Conservation (phyloP, 2,329 filamentous ascomycete genomes). For the Fusarium metavorans region DNA sequence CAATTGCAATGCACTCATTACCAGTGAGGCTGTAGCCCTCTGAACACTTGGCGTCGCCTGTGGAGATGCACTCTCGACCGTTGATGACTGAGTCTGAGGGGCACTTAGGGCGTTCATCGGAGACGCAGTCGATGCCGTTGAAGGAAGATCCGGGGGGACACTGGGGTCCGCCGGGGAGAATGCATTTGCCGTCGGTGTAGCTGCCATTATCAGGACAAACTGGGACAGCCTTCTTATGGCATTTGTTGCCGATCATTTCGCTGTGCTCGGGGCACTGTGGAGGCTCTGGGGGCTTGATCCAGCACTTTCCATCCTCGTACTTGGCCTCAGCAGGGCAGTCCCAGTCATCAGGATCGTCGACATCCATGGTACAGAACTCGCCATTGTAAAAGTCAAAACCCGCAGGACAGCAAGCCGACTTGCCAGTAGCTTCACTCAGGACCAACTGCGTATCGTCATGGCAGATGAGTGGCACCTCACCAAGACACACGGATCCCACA, state of each 20-base stretch:
- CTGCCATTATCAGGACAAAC: not conserved
- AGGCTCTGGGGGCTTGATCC: not conserved
- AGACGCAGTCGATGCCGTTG: not conserved
- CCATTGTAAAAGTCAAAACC: not conserved
- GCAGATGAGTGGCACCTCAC: not conserved
- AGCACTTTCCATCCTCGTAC: not conserved
- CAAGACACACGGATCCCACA: not conserved
- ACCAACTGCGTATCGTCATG: not conserved
- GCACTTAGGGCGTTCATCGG: not conserved
- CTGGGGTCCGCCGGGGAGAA: not conserved
- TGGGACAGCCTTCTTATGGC: not conserved
- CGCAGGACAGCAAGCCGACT: not conserved
- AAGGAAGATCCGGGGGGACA: not conserved
- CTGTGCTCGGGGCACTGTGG: not conserved
- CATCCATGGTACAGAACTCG: not conserved
- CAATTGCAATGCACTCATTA: not conserved
- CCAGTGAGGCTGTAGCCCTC: not conserved
- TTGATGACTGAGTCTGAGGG: not conserved
- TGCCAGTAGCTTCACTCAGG: not conserved
- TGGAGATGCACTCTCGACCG: not conserved
- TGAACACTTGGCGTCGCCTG: not conserved
- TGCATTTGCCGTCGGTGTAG: not conserved
- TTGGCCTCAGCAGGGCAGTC: not conserved
- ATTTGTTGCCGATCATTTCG: not conserved
- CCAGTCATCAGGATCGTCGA: not conserved